Conservation (phyloP, 163 green algal species). For the Volvox carteri region DNA sequence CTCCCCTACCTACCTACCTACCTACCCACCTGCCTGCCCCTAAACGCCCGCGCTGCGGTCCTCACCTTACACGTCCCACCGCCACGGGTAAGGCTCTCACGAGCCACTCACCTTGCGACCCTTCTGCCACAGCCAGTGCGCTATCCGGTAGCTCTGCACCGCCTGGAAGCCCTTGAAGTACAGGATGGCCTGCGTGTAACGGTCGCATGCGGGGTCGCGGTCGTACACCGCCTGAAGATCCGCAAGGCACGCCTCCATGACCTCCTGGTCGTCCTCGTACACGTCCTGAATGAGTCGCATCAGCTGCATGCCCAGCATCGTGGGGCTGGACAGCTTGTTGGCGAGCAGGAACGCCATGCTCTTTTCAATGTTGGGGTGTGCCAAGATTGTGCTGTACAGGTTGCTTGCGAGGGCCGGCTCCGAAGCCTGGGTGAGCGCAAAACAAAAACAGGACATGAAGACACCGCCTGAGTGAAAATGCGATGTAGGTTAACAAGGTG, state of each 20-base stretch:
- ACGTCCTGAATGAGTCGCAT: constrained; percentile 85
- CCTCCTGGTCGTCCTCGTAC: constrained; percentile 77
- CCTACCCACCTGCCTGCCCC: too few relatives aligned
- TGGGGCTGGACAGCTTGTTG: constrained; percentile 92
- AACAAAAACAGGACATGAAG: too few relatives aligned
- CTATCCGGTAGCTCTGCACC: constrained; percentile 90
- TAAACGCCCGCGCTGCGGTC: too few relatives aligned
- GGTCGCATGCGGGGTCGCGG: constrained; percentile 95
- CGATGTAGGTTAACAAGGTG: too few relatives aligned
- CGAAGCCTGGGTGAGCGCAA: constrained; percentile 62
- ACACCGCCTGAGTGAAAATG: too few relatives aligned
- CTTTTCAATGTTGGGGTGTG: constrained; percentile 81
- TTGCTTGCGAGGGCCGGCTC: constrained; percentile 87
- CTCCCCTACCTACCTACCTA: not conserved
- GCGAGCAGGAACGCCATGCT: constrained; percentile 88
- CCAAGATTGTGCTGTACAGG: constrained; percentile 86
- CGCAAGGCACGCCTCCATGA: constrained; percentile 66
- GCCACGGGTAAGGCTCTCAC: too few relatives aligned
- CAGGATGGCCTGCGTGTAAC: constrained; percentile 80
- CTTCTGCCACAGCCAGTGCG: constrained; percentile 92
- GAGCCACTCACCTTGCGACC: constrained; percentile 82
- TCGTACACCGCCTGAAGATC: constrained; percentile 87
- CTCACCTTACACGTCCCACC: too few relatives aligned
- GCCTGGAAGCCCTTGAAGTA: constrained; percentile 97
- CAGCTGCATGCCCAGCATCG: constrained; percentile 89